Base-by-base conservation (phyloP, 1,139 yeast species). In the Suhomyces atakaporum region DNA sequence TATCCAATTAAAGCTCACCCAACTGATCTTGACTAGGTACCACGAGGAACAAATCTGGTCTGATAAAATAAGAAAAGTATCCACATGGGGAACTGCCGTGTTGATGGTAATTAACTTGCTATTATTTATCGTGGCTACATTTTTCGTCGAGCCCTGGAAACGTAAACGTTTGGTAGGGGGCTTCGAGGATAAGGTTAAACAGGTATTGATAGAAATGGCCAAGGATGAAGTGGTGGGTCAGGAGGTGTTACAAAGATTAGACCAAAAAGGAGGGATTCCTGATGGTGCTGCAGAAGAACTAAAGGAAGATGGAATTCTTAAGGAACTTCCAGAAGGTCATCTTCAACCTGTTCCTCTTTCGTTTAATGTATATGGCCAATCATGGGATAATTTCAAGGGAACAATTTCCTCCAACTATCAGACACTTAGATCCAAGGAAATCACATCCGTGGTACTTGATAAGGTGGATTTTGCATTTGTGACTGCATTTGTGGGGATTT, bases 11-110 rank as follows among this genome's bases (percentile, higher is more conserved):
- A 77, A 75, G 43, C 63, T 90, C 31, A 82, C 90, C 5, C 81
- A 81, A 43, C 82, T 87, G 49, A 92, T 94, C 23, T 69, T 90
- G 50, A 81, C 92, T 1, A 66, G 97, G 47, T 94, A 94, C 53
- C 96, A 92, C 46, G 98, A 94, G 55, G 99, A 94, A 53, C 98
- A 94, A 61, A 81, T 92, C 4, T 94, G 98, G 98, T 87, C 96
- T 4, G 98, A 94, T 61, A 90, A 90, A 59, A 92, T 92, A 42
- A 69, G 98, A 45, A 74, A 94, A 43, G 89, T 95, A 2, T 87
- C 96, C 7, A 90, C 98, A 0, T 94, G 96, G 95, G 98, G 97
- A 1, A 92, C 99, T 0, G 81, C 95, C 76, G 68, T 83, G 1
- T 72, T 94, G 33, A 89, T 89, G 95, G 94, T 90, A 1, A 75